Percentiles rank a stretch among this genome's conserved stretches.
phyloP scores from a whole-genome alignment of 192 early-diverging fungal genomes.

The Kickxella alabastrina region DNA sequence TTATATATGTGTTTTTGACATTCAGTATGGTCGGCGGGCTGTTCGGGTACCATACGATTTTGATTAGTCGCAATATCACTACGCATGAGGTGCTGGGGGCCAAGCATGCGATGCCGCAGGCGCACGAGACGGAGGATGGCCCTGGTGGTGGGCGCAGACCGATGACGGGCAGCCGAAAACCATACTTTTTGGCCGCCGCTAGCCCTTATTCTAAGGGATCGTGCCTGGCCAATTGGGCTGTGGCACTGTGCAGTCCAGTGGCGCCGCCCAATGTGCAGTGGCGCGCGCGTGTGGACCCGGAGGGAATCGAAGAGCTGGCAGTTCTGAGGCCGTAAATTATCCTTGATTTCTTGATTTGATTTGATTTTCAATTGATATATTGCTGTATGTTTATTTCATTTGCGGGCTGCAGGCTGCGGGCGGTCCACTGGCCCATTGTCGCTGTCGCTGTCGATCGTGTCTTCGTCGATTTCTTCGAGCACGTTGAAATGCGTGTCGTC shows the following conservation, averaged over 20 bases:
- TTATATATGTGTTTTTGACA: conserved; percentile 64
- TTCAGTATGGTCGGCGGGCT: conserved; percentile 60
- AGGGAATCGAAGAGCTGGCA: conserved; percentile 48
- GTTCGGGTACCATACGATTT: conserved; percentile 69
- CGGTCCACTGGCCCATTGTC: too few species aligned
- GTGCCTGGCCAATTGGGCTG: conserved; percentile 42
- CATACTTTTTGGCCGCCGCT: conserved; percentile 11
- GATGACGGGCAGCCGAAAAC: conserved; percentile 6
- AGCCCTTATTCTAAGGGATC: conserved; percentile 42
- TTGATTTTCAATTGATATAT: too few species aligned
- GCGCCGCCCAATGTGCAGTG: conserved; percentile 38
- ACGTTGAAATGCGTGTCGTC: too few species aligned
- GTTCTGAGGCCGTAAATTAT: conserved; percentile 1
- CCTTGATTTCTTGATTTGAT: conserved; percentile 1
- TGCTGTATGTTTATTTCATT: too few species aligned
- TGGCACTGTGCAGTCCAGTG: conserved; percentile 30
- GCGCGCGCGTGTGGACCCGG: conserved; percentile 43
- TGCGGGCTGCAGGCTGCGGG: too few species aligned
- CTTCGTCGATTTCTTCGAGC: too few species aligned
- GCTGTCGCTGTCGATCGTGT: too few species aligned
- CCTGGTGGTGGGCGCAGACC: neutral
- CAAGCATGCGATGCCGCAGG: conserved; percentile 10
- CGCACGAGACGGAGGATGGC: conserved; percentile 1
- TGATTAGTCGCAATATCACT: conserved; percentile 71
- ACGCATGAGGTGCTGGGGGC: conserved; percentile 79